These are phyloP conservation scores for Dalbergia oliveri DNA, from an alignment of 306 rosid genomes.

Conservation along the genomic window DNA sequence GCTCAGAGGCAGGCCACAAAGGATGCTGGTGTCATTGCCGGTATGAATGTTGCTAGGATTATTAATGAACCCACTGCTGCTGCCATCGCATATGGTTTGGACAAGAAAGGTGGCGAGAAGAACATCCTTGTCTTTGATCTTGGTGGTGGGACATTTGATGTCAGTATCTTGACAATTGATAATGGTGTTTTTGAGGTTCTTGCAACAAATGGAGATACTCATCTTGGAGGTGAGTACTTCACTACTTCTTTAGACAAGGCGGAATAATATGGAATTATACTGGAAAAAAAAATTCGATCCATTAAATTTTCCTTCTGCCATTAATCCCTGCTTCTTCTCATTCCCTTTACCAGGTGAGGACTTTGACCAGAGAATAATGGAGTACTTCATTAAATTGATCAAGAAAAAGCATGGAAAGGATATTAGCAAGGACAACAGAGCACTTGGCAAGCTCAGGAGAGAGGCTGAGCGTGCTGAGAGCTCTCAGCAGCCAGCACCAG, in stretches of 20 bases:
- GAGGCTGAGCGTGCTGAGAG: constrained; percentile 97
- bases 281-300: neutral
- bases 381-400: constrained; percentile 96
- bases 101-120: constrained; percentile 98
- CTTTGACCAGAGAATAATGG: constrained; percentile 93
- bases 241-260: neutral
- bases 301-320: neutral
- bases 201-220: constrained; percentile 96
- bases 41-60: constrained; percentile 96
- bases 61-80: constrained; percentile 99
- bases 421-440: constrained; percentile 97
- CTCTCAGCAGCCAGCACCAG: constrained; percentile 99
- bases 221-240: constrained; percentile 84
- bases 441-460: constrained; percentile 95
- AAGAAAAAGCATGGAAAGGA: constrained; percentile 97
- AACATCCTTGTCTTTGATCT: constrained; percentile 98
- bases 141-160: constrained; percentile 99
- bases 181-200: constrained; percentile 98
- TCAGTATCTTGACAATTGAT: constrained; percentile 98
- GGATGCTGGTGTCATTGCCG: constrained; percentile 97
- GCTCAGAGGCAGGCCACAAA: constrained; percentile 99
- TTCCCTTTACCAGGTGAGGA: constrained; percentile 77
- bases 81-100: constrained; percentile 97
- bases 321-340: neutral
- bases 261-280: neutral